These are phyloP conservation scores for Citrus mangshanensis DNA, from an alignment of 345 rosid species.

Conservation along the genomic window DNA sequence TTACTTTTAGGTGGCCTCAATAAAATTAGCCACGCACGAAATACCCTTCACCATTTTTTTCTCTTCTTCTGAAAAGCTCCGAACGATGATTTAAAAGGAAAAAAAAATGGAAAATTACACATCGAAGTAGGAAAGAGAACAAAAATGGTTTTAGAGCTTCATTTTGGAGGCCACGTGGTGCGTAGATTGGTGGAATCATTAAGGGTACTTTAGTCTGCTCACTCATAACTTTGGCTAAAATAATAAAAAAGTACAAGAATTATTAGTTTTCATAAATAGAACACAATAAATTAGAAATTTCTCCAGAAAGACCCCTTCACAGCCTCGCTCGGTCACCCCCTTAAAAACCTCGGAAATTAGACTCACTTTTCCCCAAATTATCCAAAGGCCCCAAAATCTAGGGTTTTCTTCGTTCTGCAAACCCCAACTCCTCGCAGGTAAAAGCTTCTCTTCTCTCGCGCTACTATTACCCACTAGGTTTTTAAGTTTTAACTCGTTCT, in stretches of 20 bases:
- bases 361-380: constrained; percentile 23
- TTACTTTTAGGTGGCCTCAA: not conserved
- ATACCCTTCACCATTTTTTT: not conserved
- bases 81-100: no score
- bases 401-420: constrained; percentile 31
- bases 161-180: not conserved
- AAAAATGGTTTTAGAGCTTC: not conserved
- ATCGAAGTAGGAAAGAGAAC: no score
- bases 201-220: not conserved
- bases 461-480: not conserved
- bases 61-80: no score
- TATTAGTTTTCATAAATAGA: not conserved
- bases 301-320: not conserved
- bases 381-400: constrained; percentile 34
- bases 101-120: no score
- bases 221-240: not conserved
- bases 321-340: constrained; percentile 8
- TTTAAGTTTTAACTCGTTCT: not conserved
- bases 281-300: not conserved
- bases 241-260: not conserved
- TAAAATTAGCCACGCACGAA: not conserved
- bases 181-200: not conserved
- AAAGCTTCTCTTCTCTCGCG: constrained; percentile 2
- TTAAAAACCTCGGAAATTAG: not conserved
- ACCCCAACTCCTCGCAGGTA: constrained; percentile 27